Conservation (phyloP, 805 yeast genomes). For the Danielia reshetovae region DNA sequence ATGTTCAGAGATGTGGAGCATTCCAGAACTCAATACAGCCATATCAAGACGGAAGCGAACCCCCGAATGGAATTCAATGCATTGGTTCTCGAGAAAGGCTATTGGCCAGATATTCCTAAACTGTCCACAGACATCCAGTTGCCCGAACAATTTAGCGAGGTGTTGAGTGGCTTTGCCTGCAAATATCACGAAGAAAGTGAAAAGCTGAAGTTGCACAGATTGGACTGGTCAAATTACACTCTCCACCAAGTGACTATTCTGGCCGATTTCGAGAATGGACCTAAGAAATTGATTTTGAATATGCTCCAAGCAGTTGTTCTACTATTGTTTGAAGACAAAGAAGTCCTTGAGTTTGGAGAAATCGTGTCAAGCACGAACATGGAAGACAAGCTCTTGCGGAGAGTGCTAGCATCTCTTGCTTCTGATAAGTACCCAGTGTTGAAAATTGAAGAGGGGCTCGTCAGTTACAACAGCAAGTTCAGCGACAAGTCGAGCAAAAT, state of each 20-base stretch:
- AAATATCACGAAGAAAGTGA: slow-evolving; percentile 19
- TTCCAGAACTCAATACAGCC: slow-evolving; percentile 17
- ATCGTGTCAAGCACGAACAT: slow-evolving; percentile 28
- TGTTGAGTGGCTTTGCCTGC: slow-evolving; percentile 20
- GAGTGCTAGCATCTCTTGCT: slow-evolving; percentile 27
- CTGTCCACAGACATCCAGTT: slow-evolving; percentile 17
- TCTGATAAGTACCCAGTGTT: slow-evolving; percentile 30
- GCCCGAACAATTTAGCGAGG: slow-evolving; percentile 19
- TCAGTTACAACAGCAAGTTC: slow-evolving; percentile 21
- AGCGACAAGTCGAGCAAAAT: slow-evolving; percentile 25
- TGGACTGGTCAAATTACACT: slow-evolving; percentile 41
- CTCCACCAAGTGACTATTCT: slow-evolving; percentile 38
- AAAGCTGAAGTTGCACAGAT: slow-evolving; percentile 20
- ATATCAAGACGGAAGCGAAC: not conserved
- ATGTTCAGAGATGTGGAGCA: slow-evolving; percentile 33
- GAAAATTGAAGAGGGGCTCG: slow-evolving; percentile 6
- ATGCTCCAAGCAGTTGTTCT: slow-evolving; percentile 43
- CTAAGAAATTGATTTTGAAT: slow-evolving; percentile 34
- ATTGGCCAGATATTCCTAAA: slow-evolving; percentile 40
- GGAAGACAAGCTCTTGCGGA: slow-evolving; percentile 24
- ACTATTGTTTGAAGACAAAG: slow-evolving; percentile 31
- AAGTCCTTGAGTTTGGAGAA: slow-evolving; percentile 17
- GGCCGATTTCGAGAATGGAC: slow-evolving; percentile 27
- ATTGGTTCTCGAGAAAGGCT: slow-evolving; percentile 29
- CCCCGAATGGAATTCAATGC: slow-evolving; percentile 24